These are phyloP conservation scores for Ophiostoma triangulosporum DNA, from an alignment of 2,329 filamentous ascomycete species.

Conservation along the genomic window DNA sequence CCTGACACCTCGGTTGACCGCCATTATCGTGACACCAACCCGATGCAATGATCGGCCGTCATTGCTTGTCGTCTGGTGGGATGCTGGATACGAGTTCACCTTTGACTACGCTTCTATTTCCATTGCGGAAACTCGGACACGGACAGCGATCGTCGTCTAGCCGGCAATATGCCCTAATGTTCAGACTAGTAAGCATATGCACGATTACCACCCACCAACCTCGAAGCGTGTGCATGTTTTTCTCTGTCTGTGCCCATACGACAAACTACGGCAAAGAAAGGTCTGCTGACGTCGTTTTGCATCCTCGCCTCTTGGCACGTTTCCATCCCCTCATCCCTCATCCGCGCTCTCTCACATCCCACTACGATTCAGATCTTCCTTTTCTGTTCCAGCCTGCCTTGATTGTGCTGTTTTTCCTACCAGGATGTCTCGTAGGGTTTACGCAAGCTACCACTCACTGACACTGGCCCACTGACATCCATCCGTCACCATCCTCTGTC, in stretches of 20 bases:
- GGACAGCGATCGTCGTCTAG: neutral
- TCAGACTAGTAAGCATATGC: neutral
- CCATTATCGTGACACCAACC: neutral
- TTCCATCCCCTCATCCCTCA: neutral
- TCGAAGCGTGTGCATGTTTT: neutral
- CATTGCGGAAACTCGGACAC: no score
- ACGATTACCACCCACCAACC: no score
- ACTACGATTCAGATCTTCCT: no score
- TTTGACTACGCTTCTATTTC: no score
- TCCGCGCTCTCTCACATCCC: no score
- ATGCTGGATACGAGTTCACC: no score
- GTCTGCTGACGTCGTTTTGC: neutral
- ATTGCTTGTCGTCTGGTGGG: no score
- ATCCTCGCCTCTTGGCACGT: neutral
- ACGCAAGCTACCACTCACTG: no score
- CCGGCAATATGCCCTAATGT: neutral
- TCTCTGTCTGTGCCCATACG: neutral
- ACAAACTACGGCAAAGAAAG: neutral
- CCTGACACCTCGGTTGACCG: neutral
- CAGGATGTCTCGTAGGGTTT: no score
- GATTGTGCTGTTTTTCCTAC: no score
- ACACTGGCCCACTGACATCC: no score
- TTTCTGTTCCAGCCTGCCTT: no score
- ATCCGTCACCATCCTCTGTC: neutral
- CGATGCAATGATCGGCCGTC: neutral